A percentile compares a stretch with the other conserved stretches of the same genome.
Evolutionary conservation across 495 filamentous ascomycete species (phyloP).

Genomic region (Aspergillus sclerotioniger): DNA sequence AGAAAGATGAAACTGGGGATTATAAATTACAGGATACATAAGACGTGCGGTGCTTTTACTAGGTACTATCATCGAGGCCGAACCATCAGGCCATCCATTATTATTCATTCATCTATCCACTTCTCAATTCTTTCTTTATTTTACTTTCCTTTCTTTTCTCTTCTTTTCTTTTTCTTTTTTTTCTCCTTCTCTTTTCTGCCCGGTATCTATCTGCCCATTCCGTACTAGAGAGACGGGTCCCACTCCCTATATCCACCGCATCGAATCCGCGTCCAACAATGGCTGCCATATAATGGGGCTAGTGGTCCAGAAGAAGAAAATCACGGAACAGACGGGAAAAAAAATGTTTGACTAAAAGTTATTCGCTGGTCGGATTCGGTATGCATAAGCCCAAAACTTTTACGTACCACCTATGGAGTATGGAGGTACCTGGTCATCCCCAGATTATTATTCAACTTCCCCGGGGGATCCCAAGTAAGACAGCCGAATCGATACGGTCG

Average conservation of each 20-base stretch:
- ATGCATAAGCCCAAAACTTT: not conserved
- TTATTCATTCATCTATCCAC: not conserved
- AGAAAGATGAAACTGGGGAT: conserved; percentile 6
- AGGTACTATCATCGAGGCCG: not conserved
- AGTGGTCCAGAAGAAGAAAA: not conserved
- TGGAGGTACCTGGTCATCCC: no score
- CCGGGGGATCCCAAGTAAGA: no score
- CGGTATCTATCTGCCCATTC: conserved; percentile 1
- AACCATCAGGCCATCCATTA: conserved; percentile 9
- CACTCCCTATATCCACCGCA: not conserved
- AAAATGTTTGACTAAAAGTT: not conserved
- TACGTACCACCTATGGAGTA: no score
- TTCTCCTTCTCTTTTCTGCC: not conserved
- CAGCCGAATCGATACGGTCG: no score
- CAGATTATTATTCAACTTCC: no score
- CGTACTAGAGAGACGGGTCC: not conserved
- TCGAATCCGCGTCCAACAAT: conserved; percentile 9
- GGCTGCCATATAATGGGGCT: not conserved
- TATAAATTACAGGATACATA: not conserved
- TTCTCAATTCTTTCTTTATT: no score
- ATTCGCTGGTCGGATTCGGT: not conserved
- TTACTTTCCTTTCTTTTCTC: not conserved
- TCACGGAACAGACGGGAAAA: not conserved
- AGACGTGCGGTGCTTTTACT: conserved; percentile 5
- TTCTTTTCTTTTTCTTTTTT: conserved; percentile 5